Evolutionary conservation across 2,329 filamentous ascomycete genomes (phyloP), one percentile per base, ranked within the genome.

Genomic region (Apiospora malaysiana): DNA sequence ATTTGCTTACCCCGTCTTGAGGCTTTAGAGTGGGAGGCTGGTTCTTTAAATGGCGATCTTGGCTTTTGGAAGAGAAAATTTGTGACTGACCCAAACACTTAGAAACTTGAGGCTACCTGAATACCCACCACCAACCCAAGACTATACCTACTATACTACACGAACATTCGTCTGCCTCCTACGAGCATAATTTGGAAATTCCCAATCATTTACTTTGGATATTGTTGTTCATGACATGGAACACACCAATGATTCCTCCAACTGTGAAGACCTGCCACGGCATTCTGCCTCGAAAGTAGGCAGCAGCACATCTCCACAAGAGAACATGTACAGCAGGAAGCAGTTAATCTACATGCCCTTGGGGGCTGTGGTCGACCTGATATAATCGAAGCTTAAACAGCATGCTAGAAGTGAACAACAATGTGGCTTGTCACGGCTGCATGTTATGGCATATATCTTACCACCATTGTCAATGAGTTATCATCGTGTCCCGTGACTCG

Each of bases 341-440:
- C 12, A 7, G 51, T 8, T 18, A 8, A 37, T 12, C 21, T 37
- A 10, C 16, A 32, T 21, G 25, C 51, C 51, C 37, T 8, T 37
- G 27, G 4, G 16, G 37, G 16, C 16, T 59, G 18, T n/a, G 12
- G 4, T 59, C 3, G 8, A 32, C 18, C 12, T n/a, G 16, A 4
- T 37, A 37, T n/a, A 16, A 37, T 59, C 3, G 32, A 6, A n/a
- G 23, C 9, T 18, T n/a, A 56, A 27, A 18, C 27, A 12, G 51
- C 51, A 59, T 32, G 25, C 37, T 37, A 8, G 51, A 37, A 18
- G 18, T 21, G 3, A 37, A 40, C 51, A 16, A 56, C 25, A 18
- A 86, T 93, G 97, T 97, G 75, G 93, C 90, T 90, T 91, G 46
- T 94, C 95, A 82, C 97, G 96, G 80, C 97, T 94, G 79, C 49